These are phyloP conservation scores for Mortierella antarctica DNA, from an alignment of 192 early-diverging fungal genomes.

Conservation along the genomic window DNA sequence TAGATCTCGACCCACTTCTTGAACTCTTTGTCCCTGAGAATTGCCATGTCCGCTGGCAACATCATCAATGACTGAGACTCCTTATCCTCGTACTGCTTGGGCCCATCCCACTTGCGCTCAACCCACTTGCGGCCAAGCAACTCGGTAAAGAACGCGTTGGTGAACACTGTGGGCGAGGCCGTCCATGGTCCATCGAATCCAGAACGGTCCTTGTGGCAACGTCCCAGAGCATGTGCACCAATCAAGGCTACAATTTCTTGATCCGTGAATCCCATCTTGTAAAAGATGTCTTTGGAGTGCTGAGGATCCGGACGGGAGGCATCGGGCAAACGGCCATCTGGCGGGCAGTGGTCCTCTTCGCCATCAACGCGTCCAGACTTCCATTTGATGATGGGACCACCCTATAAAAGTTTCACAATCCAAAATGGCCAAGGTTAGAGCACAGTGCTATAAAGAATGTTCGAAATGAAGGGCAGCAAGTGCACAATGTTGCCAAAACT, in stretches of 20 bases:
- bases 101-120: conserved; percentile 81
- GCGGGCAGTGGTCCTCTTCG: conserved; percentile 59
- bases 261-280: conserved; percentile 76
- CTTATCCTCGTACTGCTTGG: conserved; percentile 91
- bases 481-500: too few species aligned
- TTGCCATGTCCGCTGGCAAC: conserved; percentile 77
- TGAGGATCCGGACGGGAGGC: conserved; percentile 67
- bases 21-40: conserved; percentile 73
- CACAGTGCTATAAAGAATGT: not conserved
- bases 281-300: conserved; percentile 83
- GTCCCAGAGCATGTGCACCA: conserved; percentile 83
- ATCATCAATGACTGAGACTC: conserved; percentile 69
- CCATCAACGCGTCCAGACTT: conserved; percentile 71
- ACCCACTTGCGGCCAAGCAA: conserved; percentile 85
- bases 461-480: not conserved
- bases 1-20: conserved; percentile 85
- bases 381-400: conserved; percentile 81
- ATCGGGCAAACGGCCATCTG: conserved; percentile 85
- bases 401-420: conserved; percentile 37
- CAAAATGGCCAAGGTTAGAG: not conserved
- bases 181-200: conserved; percentile 94
- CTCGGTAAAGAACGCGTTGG: conserved; percentile 89
- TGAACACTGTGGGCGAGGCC: conserved; percentile 86
- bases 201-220: conserved; percentile 79
- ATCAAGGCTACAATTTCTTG: conserved; percentile 85